Conservation (phyloP, 2,329 filamentous ascomycete species). For the Leptoxyphium fumago region DNA sequence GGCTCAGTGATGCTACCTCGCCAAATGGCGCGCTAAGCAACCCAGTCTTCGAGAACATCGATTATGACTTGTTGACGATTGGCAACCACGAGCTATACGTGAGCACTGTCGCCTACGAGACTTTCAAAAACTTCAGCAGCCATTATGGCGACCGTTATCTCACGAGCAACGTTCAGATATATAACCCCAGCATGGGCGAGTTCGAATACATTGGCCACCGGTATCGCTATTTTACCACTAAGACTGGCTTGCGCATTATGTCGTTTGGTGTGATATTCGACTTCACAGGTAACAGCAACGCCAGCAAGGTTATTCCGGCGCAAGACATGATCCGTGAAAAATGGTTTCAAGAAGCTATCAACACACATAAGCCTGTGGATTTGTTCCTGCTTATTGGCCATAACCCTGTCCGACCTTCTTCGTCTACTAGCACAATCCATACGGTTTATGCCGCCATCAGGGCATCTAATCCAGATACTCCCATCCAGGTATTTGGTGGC, state of each 20-base stretch:
- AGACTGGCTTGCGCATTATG: conserved; percentile 36
- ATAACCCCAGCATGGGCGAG: conserved; percentile 27
- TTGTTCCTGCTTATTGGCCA: conserved; percentile 50
- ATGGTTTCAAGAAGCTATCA: conserved; percentile 47
- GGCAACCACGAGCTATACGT: conserved; percentile 54
- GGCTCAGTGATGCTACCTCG: conserved; percentile 44
- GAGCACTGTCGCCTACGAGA: conserved; percentile 46
- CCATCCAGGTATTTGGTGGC: conserved; percentile 47
- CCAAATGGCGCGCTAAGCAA: conserved; percentile 43
- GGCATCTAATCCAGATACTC: conserved; percentile 38
- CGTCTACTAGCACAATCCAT: conserved; percentile 30
- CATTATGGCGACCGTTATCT: conserved; percentile 41
- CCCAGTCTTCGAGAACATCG: conserved; percentile 34
- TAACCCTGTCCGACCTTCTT: conserved; percentile 37
- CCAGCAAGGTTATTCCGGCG: conserved; percentile 44
- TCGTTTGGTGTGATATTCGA: conserved; percentile 37
- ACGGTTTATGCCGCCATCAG: conserved; percentile 46
- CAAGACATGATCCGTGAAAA: conserved; percentile 35
- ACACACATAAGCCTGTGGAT: conserved; percentile 42
- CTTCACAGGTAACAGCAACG: conserved; percentile 44
- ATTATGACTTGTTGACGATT: conserved; percentile 41
- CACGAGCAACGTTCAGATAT: conserved; percentile 38
- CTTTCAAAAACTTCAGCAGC: conserved; percentile 43
- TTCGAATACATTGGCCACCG: conserved; percentile 32
- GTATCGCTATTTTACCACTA: conserved; percentile 37